Percentiles rank a stretch among this genome's conserved stretches.
Conservation (phyloP, 352 stramenopile genomes). For the Plasmopara viticola region DNA sequence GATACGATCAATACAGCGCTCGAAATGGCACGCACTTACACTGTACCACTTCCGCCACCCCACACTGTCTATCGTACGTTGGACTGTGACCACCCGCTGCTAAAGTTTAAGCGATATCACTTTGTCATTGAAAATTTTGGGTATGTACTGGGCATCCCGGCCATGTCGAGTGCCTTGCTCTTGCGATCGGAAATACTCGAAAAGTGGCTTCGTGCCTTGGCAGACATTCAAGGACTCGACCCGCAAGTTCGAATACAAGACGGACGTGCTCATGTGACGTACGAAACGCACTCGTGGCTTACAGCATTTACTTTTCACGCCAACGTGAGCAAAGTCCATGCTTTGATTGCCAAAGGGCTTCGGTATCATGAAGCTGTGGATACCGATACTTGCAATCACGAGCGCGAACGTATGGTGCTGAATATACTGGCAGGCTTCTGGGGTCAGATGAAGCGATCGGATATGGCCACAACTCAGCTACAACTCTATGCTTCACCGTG, state of each 20-base stretch:
- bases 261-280: slow-evolving; percentile 89
- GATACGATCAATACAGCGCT: slow-evolving; percentile 72
- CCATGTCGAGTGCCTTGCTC: slow-evolving; percentile 55
- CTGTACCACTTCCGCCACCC: slow-evolving; percentile 15
- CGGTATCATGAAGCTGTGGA: slow-evolving; percentile 44
- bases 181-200: slow-evolving; percentile 44
- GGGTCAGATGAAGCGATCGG: slow-evolving; percentile 52
- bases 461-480: slow-evolving; percentile 35
- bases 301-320: slow-evolving; percentile 89
- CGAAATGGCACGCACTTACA: slow-evolving; percentile 51
- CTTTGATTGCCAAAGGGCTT: slow-evolving; percentile 54
- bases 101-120: slow-evolving; percentile 90
- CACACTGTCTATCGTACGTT: slow-evolving; percentile 42
- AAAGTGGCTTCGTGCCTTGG: slow-evolving; percentile 68
- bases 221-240: slow-evolving; percentile 76
- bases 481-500: slow-evolving; percentile 57
- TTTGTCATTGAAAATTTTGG: slow-evolving; percentile 91
- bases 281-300: slow-evolving; percentile 91
- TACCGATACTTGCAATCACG: slow-evolving; percentile 20
- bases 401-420: slow-evolving; percentile 53
- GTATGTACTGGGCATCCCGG: slow-evolving; percentile 92
- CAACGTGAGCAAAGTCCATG: slow-evolving; percentile 56
- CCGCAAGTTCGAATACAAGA: slow-evolving; percentile 69
- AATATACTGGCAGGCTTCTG: slow-evolving; percentile 73
- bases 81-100: slow-evolving; percentile 87